Percentiles rank a stretch among this genome's conserved stretches.
phyloP scores from a whole-genome alignment of 2,329 filamentous ascomycete species.

The Alternaria consortialis region DNA sequence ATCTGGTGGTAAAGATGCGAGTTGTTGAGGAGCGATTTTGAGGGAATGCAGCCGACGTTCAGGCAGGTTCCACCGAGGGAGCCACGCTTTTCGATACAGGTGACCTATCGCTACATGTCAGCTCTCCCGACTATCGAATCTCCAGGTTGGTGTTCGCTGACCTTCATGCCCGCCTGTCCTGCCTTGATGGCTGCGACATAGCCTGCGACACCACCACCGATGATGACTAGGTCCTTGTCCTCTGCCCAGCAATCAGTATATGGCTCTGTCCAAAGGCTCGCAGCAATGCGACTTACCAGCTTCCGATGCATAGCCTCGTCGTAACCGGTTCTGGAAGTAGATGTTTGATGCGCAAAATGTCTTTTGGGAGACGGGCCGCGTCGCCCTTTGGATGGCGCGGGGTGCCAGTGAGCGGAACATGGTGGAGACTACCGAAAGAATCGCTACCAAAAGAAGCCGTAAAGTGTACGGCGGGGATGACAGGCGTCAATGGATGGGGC shows the following conservation, averaged over 20 bases:
- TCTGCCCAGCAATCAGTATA: slow-evolving; percentile 63
- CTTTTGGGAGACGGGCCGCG: slow-evolving; percentile 48
- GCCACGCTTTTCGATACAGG: slow-evolving; percentile 98
- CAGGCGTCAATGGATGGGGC: slow-evolving; percentile 52
- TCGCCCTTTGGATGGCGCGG: slow-evolving; percentile 57
- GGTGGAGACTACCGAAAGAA: slow-evolving; percentile 38
- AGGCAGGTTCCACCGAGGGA: slow-evolving; percentile 94
- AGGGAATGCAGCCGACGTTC: slow-evolving; percentile 99
- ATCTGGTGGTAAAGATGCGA: slow-evolving; percentile 98
- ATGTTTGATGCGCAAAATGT: slow-evolving; percentile 54
- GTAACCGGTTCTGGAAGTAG: slow-evolving; percentile 60
- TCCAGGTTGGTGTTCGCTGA: slow-evolving; percentile 51
- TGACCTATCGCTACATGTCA: slow-evolving; percentile 67
- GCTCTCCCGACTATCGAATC: slow-evolving; percentile 2
- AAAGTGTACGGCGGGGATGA: slow-evolving; percentile 39
- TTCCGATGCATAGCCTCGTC: slow-evolving; percentile 66
- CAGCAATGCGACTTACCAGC: slow-evolving; percentile 53
- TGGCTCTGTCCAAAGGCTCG: slow-evolving; percentile 27
- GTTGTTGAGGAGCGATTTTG: slow-evolving; percentile 99
- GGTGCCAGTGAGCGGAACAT: slow-evolving; percentile 65
- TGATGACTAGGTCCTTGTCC: slow-evolving; percentile 96
- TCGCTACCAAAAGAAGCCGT: slow-evolving; percentile 41
- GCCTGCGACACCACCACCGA: slow-evolving; percentile 96
- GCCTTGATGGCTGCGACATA: slow-evolving; percentile 99
- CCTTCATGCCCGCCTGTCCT: slow-evolving; percentile 95